A percentile compares a stretch with the other conserved stretches of the same genome.
These are phyloP conservation scores for Clitocybe nebularis DNA, from an alignment of 1,284 basidiomycete species.

Conservation along the genomic window DNA sequence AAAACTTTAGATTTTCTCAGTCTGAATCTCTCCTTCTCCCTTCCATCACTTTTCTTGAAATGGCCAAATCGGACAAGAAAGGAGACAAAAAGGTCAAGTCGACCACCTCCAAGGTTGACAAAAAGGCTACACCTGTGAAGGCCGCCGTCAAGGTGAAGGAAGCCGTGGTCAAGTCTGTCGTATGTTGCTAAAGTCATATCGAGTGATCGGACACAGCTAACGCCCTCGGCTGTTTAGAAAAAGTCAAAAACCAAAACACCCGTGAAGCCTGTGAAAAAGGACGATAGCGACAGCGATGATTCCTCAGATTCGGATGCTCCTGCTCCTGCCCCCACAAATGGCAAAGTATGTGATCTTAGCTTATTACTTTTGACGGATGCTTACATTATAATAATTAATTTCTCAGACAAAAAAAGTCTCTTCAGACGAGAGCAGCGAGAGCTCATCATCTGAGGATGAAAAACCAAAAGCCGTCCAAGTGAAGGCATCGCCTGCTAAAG, in stretches of 20 bases:
- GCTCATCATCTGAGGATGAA: constrained; percentile 38
- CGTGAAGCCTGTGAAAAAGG: constrained; percentile 22
- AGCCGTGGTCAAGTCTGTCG: constrained; percentile 32
- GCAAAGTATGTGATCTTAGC: constrained; percentile 28
- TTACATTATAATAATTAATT: constrained; percentile 5
- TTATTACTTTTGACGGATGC: background rate
- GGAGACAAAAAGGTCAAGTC: constrained; percentile 34
- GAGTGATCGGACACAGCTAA: constrained; percentile 4
- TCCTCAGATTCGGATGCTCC: constrained; percentile 22
- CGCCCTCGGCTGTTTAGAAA: constrained; percentile 11
- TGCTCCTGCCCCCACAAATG: constrained; percentile 23
- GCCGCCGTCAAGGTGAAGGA: constrained; percentile 29
- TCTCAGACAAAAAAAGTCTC: constrained; percentile 22
- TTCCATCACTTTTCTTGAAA: constrained; percentile 22
- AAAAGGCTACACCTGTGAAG: constrained; percentile 31
- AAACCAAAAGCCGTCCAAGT: constrained; percentile 42
- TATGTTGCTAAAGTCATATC: constrained; percentile 14
- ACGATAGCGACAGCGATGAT: constrained; percentile 17
- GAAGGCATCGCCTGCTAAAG: constrained; percentile 27
- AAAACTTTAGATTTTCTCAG: constrained; percentile 12
- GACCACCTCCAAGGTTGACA: constrained; percentile 31
- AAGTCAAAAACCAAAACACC: constrained; percentile 22
- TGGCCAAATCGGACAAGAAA: constrained; percentile 52
- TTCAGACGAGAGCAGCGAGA: constrained; percentile 34
- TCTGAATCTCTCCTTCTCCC: constrained; percentile 9